Conservation (phyloP, 2,329 filamentous ascomycete genomes). For the Teratosphaeriaceae sp. region DNA sequence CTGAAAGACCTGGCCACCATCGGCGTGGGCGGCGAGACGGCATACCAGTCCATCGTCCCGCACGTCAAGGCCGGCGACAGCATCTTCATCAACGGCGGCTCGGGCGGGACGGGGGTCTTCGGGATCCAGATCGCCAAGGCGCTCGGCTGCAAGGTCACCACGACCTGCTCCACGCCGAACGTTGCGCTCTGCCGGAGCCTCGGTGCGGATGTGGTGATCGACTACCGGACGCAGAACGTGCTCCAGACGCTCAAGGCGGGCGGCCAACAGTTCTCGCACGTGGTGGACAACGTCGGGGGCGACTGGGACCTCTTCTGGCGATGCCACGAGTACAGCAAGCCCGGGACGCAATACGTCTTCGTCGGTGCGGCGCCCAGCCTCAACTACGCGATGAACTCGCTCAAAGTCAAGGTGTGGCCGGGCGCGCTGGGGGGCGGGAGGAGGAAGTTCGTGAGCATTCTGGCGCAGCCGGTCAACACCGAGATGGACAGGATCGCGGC, state of each 20-base stretch:
- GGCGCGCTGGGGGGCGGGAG: conserved; percentile 46
- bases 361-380: conserved; percentile 17
- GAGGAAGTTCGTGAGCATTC: conserved; percentile 34
- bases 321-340: conserved; percentile 45
- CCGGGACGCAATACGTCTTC: conserved; percentile 41
- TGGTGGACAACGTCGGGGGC: conserved; percentile 53
- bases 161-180: conserved; percentile 54
- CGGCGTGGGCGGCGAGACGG: conserved; percentile 32
- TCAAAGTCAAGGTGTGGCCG: conserved; percentile 36
- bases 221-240: conserved; percentile 50
- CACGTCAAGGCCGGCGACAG: conserved; percentile 37
- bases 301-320: conserved; percentile 47
- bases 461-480: conserved; percentile 33
- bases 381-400: conserved; percentile 11
- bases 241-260: conserved; percentile 40
- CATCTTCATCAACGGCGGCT: conserved; percentile 60
- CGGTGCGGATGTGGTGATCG: conserved; percentile 57
- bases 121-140: conserved; percentile 59
- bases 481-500: conserved; percentile 45
- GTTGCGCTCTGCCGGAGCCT: conserved; percentile 50
- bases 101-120: conserved; percentile 54
- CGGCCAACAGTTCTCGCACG: conserved; percentile 45
- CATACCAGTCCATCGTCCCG: conserved; percentile 32
- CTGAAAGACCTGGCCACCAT: conserved; percentile 29
- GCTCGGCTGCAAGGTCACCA: conserved; percentile 53